Base-by-base conservation (phyloP, 306 rosid species). In the Glycine tomentella region DNA sequence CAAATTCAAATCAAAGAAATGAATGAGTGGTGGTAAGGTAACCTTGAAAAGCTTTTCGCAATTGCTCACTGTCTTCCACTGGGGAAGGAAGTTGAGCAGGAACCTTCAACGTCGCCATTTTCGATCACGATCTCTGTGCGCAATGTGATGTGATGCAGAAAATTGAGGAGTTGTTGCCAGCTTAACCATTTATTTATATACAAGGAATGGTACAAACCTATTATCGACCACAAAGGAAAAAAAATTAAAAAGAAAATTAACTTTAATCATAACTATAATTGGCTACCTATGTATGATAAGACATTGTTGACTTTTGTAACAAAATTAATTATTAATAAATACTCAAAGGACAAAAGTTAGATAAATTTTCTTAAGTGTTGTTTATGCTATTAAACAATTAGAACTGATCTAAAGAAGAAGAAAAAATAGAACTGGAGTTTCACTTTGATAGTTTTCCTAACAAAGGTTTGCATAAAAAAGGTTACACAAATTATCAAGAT, bases 11-110 rank as follows among this genome's bases (percentile, higher is more conserved):
- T 56, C 7, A 57, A 59, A 6, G 14, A 15, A 51, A 36, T 17
- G 57, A 51, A 51, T n/a, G 9, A 31, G 46, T 62, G 69, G 89
- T 84, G 4, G 33, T 34, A 2, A 34, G 38, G 38, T 20, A 71
- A 93, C 99, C 97, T 87, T 91, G 80, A 80, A 93, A 91, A 78
- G 99, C 97, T 78, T 87, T 89, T 6, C 86, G 83, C 83, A 95
- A 90, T 81, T 91, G 97, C 78, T 93, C 97, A 52, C 84, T 69
- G 87, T 95, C 99, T 77, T 95, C 94, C 0, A 76, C 62, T 0
- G 99, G 89, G 76, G 94, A 78, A 82, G 99, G 97, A 85, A 89
- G 79, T 7, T 84, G 85, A 68, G 75, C 56, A 2, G 99, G 97
- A 34, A 89, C 93, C 75, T 53, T 83, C 63, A 93, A 62, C 57